Evolutionary conservation across 1,139 yeast species (phyloP), one percentile per base, ranked within the genome.

Genomic region (Hyphopichia buzzinii): DNA sequence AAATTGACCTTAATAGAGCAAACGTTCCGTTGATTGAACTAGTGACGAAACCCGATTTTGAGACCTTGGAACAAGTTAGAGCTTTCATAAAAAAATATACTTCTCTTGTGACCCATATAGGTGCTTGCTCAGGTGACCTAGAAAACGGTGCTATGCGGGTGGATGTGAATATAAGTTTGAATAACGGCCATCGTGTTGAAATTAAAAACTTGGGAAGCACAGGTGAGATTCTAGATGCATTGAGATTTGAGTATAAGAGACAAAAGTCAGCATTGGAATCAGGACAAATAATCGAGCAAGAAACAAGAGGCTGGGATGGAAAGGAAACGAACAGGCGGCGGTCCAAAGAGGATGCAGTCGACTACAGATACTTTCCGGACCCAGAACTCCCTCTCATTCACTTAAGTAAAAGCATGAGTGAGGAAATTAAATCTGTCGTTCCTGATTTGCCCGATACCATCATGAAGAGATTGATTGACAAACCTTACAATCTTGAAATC

Each of bases 121-220:
- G 76, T 3, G 77, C 92, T 2, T 88, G 96, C 48, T 74, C 94
- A 0, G 97, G 97, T 16, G 96, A 89, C 48, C 67, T 92, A 50
- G 98, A 92, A 54, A 80, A 90, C 0, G 98, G 98, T 7, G 94
- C 97, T 0, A 84, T 94, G 72, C 73, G 99, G 51, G 95, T 90
- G 3, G 99, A 92, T 54, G 97, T 89, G 7, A 92, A 92, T 50
- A 74, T 92, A 13, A 86, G 95, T 31, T 81, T 92, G 3, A 77
- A 78, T 39, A 79, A 77, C 19, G 77, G 79, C 36, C 74, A 81
- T 31, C 63, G 97, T 41, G 89, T 90, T 17, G 98, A 92, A 51
- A 75, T 92, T 49, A 94, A 92, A 54, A 92, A 94, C 57, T 64
- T 92, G 47, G 86, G 95, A 12, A 86, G 90, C 32, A 82, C 90